Conservation (phyloP, 257 asterid genomes). For the Solanum pinnatisectum region DNA sequence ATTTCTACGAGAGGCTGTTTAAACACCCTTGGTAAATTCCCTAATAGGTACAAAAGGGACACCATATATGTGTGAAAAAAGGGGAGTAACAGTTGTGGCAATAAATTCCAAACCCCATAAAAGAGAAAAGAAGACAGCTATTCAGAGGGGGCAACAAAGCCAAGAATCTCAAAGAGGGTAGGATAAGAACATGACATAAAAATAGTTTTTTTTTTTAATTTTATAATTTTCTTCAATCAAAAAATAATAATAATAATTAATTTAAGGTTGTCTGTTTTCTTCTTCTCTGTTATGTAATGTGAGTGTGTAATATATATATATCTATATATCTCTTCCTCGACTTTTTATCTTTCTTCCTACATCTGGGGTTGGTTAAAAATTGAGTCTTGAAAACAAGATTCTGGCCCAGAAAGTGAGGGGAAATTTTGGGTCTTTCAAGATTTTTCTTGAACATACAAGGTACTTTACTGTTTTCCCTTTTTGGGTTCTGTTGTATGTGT, state of each 20-base stretch:
- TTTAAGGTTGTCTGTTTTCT: neutral
- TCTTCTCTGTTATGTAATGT: neutral
- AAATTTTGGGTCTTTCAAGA: neutral
- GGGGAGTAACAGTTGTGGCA: neutral
- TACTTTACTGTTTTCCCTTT: neutral
- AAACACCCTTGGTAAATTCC: neutral
- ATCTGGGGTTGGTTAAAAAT: neutral
- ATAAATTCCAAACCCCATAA: neutral
- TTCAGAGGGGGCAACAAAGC: neutral
- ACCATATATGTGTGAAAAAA: neutral
- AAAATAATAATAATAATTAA: neutral
- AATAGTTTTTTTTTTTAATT: neutral
- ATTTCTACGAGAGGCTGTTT: neutral
- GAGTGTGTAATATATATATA: neutral
- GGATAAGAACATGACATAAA: neutral
- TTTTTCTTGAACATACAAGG: neutral
- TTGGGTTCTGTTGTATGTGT: neutral
- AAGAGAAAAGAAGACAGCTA: neutral
- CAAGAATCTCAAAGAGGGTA: neutral
- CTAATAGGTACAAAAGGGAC: neutral
- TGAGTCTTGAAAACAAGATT: neutral
- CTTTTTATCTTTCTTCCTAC: neutral
- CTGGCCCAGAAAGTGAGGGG: neutral
- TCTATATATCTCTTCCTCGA: neutral
- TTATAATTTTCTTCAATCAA: neutral